Evolutionary conservation across 495 filamentous ascomycete species (phyloP).

Genomic region (Durotheca rogersii): DNA sequence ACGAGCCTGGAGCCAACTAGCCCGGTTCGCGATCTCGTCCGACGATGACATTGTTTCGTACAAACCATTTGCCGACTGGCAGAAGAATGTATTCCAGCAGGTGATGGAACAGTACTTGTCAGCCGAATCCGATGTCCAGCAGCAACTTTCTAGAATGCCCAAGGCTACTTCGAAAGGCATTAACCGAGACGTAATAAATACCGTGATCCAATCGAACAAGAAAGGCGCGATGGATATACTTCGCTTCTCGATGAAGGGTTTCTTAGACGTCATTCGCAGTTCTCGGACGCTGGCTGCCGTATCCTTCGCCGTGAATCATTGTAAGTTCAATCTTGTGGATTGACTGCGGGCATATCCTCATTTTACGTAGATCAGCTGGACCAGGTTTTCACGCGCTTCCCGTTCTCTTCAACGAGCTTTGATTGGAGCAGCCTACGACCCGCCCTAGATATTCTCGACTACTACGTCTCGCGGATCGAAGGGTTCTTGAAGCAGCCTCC

Average conservation of each 20-base stretch:
- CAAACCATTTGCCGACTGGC: conserved; percentile 68
- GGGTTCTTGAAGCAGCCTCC: conserved; percentile 36
- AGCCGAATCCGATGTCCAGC: conserved; percentile 50
- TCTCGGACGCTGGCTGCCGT: conserved; percentile 39
- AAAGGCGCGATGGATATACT: conserved; percentile 48
- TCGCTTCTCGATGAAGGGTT: conserved; percentile 41
- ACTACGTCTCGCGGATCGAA: conserved; percentile 42
- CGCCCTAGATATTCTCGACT: conserved; percentile 41
- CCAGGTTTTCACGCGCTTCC: conserved; percentile 46
- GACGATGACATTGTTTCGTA: conserved; percentile 54
- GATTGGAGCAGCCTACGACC: conserved; percentile 47
- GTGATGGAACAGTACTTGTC: conserved; percentile 51
- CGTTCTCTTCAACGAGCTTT: conserved; percentile 38
- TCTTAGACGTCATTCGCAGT: conserved; percentile 42
- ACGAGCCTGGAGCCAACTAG: conserved; percentile 76
- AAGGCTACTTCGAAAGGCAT: conserved; percentile 38
- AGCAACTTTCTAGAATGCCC: conserved; percentile 46
- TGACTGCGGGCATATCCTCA: conserved; percentile 7
- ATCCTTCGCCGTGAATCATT: conserved; percentile 41
- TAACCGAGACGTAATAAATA: conserved; percentile 40
- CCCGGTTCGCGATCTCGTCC: conserved; percentile 69
- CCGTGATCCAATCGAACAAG: conserved; percentile 47
- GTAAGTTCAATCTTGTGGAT: conserved; percentile 25
- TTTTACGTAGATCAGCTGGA: conserved; percentile 40
- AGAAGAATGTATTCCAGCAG: conserved; percentile 54